These are phyloP conservation scores for Tremella mesenterica DNA, from an alignment of 768 basidiomycete species.

Conservation along the genomic window DNA sequence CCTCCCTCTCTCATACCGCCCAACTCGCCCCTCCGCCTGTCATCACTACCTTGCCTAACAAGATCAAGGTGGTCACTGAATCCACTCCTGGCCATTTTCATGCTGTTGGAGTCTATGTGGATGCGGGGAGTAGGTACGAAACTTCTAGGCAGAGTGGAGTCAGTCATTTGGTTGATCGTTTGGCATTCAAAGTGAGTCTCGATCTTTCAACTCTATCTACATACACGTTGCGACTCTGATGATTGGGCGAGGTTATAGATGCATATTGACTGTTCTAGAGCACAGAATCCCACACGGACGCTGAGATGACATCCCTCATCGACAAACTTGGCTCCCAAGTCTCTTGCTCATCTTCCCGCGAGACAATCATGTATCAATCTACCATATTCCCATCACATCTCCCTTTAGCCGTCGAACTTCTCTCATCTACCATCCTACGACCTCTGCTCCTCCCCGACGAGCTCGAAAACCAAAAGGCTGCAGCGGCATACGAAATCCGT, in stretches of 20 bases:
- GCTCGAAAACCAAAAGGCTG: slow-evolving; percentile 70
- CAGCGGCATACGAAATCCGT: slow-evolving; percentile 80
- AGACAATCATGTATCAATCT: slow-evolving; percentile 96
- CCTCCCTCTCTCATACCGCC: not conserved
- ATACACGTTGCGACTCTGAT: not conserved
- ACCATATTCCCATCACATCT: slow-evolving; percentile 81
- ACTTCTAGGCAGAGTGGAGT: slow-evolving; percentile 62
- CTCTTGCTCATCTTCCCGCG: slow-evolving; percentile 77
- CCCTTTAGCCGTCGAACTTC: slow-evolving; percentile 71
- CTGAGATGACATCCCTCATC: slow-evolving; percentile 70
- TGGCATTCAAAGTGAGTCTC: slow-evolving; percentile 85
- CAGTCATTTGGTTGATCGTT: slow-evolving; percentile 84
- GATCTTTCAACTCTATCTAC: not conserved
- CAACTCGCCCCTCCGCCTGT: slow-evolving; percentile 4
- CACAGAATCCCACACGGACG: slow-evolving; percentile 61
- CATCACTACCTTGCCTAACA: slow-evolving; percentile 81
- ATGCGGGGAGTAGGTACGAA: slow-evolving; percentile 89
- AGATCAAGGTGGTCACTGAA: slow-evolving; percentile 84
- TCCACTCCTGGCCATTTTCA: slow-evolving; percentile 87
- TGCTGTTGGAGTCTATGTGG: slow-evolving; percentile 83
- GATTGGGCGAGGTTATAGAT: not conserved
- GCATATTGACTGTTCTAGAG: slow-evolving; percentile 50
- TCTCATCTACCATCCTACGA: slow-evolving; percentile 80
- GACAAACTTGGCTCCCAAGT: slow-evolving; percentile 85
- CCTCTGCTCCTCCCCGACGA: slow-evolving; percentile 69